Evolutionary conservation across 2,329 filamentous ascomycete species (phyloP), one percentile per base, ranked within the genome.

Genomic region (Blumeriella jaapii): DNA sequence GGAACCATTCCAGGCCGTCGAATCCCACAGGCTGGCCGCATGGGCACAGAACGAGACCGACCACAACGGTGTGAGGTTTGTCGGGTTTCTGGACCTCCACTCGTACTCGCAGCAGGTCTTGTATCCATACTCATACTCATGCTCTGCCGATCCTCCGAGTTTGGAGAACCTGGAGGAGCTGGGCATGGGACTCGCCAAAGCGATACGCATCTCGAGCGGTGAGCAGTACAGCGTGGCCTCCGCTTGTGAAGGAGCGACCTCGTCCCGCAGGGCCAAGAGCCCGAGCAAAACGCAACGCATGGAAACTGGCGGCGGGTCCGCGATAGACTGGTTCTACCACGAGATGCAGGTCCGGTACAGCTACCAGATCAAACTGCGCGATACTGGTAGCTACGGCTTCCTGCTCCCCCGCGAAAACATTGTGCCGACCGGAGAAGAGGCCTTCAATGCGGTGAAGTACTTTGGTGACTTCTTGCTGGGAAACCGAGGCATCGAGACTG

Each of bases 241-340:
- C 1, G 91, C 91, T 1, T 98, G 91, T 51, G 81, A 93, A 55
- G 85, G 84, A 11, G 81, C 82, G 12, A 69, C 82, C 1, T 52
- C 61, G 6, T 45, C 49, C 34, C 53, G 50, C 51, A 23, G 47
- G 40, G 16, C 48, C 53, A 41, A 48, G 53, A 38, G 48, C 36
- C 48, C 47, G 55, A 38, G 45, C 3, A 57, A 29, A 39, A 50
- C 19, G 40, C 52, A 64, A 3, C 65, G 74, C 24, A 72, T 87
- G 43, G 82, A 91, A 54, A 71, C 71, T 0, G 75, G 78, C 3
- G 87, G 89, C 24, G 89, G 89, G 2, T 87, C 82, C 31, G 84
- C 83, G 1, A 74, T 96, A 26, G 91, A 96, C 59, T 96, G 83
- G 76, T 94, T 98, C 59, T 94, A 93, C 56, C 83, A 93, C 49